Evolutionary conservation across 805 yeast genomes (phyloP), one percentile per base, ranked within the genome.

Genomic region (Cyberlindnera petersonii): DNA sequence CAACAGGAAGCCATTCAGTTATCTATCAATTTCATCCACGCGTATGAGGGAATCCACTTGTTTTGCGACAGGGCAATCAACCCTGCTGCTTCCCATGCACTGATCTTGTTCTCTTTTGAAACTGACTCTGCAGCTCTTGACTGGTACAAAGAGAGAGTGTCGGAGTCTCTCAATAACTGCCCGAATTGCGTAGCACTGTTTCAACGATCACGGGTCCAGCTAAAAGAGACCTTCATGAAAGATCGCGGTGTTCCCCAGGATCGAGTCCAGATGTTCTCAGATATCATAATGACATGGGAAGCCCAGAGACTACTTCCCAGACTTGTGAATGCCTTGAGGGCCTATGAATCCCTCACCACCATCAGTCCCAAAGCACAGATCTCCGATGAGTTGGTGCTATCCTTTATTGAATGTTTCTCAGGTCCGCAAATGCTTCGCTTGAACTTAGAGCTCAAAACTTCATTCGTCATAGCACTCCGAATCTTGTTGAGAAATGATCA

Each of bases 31-130:
- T 61, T 60, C 40, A 48, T 68, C 9, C 52, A 63, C 5, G 43
- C 48, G 18, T 56, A 60, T 6, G 46, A 46, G 13, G 59, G 55
- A 18, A 50, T 41, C 27, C 85, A 82, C 47, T 59, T 75, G 49
- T 82, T 79, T 55, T 81, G 88, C 58, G 74, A 78, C 50, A 63
- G 63, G 8, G 56, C 57, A 22, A 61, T 73, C 43, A 63, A 61
- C 29, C 72, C 75, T 3, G 65, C 77, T 16, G 65, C 82, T 9
- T 66, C 71, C 11, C 79, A 79, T 52, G 62, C 72, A 9, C 57
- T 82, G 38, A 73, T 82, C 13, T 61, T 79, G 42, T 79, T 80
- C 53, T 79, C 88, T 4, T 79, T 81, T 49, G 73, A 30, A 18
- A 45, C 27, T 6, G 36, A 67, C 19, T 64, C 64, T 26, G 69